Percentiles rank a stretch among this genome's conserved stretches.
Conservation (phyloP, 2,329 filamentous ascomycete species). For the Penicillium thymicola region DNA sequence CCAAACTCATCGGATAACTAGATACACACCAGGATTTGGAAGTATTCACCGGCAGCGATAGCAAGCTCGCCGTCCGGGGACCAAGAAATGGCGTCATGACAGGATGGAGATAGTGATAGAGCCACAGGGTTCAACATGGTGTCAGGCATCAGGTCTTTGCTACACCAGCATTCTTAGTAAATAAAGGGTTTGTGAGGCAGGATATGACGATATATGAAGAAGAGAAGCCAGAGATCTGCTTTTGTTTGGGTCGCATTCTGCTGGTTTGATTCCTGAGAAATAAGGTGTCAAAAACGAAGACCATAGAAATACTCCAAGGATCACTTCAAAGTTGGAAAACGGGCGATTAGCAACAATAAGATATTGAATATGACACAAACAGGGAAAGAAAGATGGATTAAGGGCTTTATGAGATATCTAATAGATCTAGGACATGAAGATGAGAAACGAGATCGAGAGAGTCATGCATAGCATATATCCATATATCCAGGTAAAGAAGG, state of each 20-base stretch:
- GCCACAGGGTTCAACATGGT: constrained; percentile 35
- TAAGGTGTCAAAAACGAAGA: not conserved
- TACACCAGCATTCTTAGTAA: not conserved
- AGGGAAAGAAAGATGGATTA: not conserved
- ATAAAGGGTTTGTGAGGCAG: not conserved
- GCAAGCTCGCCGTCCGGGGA: constrained; percentile 58
- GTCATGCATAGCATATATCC: not conserved
- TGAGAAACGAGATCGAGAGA: not conserved
- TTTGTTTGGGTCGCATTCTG: constrained; percentile 5
- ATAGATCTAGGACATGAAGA: not conserved
- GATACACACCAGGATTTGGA: constrained; percentile 50
- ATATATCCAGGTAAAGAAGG: no score
- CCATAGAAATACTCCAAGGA: not conserved
- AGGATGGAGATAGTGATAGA: constrained; percentile 50
- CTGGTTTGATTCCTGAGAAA: not conserved
- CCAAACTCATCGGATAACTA: constrained; percentile 7
- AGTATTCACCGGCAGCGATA: constrained; percentile 53
- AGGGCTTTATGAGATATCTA: not conserved
- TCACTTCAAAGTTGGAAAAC: not conserved
- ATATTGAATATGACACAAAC: not conserved
- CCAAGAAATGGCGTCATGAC: constrained; percentile 55
- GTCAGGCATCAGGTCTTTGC: not conserved
- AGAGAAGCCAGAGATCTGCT: not conserved
- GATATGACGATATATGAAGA: not conserved
- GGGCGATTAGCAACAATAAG: not conserved